Conservation (phyloP, 1,284 basidiomycete genomes). For the Acaromyces ingoldii region DNA sequence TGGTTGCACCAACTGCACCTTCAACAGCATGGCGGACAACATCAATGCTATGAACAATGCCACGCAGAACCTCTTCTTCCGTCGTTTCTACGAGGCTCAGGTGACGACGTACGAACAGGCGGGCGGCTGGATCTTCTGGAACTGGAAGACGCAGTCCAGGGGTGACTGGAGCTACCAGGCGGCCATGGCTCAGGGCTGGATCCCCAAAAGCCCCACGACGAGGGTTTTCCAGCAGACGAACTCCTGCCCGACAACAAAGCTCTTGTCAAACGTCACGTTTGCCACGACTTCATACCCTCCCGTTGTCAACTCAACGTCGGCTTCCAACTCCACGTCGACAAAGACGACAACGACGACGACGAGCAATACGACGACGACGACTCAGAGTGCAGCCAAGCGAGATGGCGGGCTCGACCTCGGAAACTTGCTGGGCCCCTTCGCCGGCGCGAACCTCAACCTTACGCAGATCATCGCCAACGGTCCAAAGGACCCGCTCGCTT, state of each 20-base stretch:
- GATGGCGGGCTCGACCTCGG: too few species aligned
- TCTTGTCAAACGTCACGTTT: not conserved
- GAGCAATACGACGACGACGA: too few species aligned
- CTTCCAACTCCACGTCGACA: too few species aligned
- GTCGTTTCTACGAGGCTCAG: conserved; percentile 19
- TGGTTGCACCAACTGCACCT: not conserved
- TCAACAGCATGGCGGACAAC: conserved; percentile 10
- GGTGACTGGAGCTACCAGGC: conserved; percentile 14
- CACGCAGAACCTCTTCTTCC: conserved; percentile 8
- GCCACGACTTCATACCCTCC: too few species aligned
- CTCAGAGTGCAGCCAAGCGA: too few species aligned
- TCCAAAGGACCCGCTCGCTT: too few species aligned
- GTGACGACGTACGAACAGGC: conserved; percentile 10
- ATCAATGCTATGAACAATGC: conserved; percentile 7
- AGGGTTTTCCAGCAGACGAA: conserved; percentile 4
- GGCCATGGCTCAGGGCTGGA: conserved; percentile 13
- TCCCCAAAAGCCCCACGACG: conserved; percentile 12
- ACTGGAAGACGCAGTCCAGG: conserved; percentile 14
- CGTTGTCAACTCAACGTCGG: too few species aligned
- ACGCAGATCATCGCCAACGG: too few species aligned
- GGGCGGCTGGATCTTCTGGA: conserved; percentile 8
- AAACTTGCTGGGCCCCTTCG: too few species aligned
- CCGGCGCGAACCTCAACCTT: too few species aligned
- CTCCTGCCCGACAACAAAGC: not conserved
- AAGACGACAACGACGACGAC: too few species aligned